Evolutionary conservation across 805 yeast species (phyloP).

Genomic region (Ogataea wickerhamii): DNA sequence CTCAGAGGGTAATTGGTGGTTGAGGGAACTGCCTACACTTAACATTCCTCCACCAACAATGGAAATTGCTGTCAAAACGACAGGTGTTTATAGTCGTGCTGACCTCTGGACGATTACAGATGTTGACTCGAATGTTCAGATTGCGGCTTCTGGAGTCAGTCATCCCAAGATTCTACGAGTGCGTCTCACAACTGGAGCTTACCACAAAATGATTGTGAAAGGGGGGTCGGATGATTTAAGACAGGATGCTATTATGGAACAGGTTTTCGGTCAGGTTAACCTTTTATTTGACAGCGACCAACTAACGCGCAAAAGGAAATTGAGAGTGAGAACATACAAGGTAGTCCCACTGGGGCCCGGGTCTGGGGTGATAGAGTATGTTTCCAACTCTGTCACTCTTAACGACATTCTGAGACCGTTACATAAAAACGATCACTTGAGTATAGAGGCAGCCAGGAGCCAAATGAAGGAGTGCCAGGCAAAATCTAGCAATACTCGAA

Average conservation of each 20-base stretch:
- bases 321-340: slow-evolving; percentile 76
- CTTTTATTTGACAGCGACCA: slow-evolving; percentile 52
- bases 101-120: slow-evolving; percentile 33
- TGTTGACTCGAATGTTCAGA: slow-evolving; percentile 44
- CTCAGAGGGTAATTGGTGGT: slow-evolving; percentile 57
- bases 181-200: slow-evolving; percentile 52
- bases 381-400: slow-evolving; percentile 67
- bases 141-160: slow-evolving; percentile 84
- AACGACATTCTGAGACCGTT: slow-evolving; percentile 62
- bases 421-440: slow-evolving; percentile 53
- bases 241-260: slow-evolving; percentile 97
- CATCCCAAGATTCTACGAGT: slow-evolving; percentile 76
- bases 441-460: slow-evolving; percentile 55
- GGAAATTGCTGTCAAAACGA: slow-evolving; percentile 38
- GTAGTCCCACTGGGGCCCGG: slow-evolving; percentile 87
- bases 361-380: slow-evolving; percentile 89
- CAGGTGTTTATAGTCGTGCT: slow-evolving; percentile 38
- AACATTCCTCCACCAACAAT: slow-evolving; percentile 68
- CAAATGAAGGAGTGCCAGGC: slow-evolving; percentile 58
- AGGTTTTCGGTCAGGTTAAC: slow-evolving; percentile 87
- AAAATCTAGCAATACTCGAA: slow-evolving; percentile 40
- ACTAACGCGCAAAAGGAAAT: slow-evolving; percentile 51
- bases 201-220: slow-evolving; percentile 63
- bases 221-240: slow-evolving; percentile 88
- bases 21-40: slow-evolving; percentile 39